Evolutionary conservation across 805 yeast genomes (phyloP), one percentile per base, ranked within the genome.

Genomic region (Wickerhamiella shivajii): DNA sequence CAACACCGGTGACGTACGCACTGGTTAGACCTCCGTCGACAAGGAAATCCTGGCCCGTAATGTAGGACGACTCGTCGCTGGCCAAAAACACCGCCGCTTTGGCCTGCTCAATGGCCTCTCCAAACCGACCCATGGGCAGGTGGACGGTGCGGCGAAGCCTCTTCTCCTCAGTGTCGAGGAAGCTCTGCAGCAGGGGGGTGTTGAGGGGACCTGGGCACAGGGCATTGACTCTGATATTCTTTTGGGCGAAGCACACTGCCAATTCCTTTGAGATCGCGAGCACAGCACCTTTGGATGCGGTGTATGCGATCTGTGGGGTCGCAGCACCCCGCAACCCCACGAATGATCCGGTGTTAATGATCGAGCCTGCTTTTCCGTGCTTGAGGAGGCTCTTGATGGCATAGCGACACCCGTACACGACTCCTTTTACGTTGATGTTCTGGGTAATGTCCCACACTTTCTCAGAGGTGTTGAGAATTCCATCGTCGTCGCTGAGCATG

Each of bases 71-170:
- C 30, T 56, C 58, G 33, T 54, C 59, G 12, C 67, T 61, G 7
- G 75, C 75, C 57, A 70, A 57, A 60, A 68, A 70, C 39, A 70
- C 64, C 19, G 67, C 63, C 18, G 74, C 67, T 39, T 74, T 72
- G 36, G 72, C 73, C 49, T 69, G 71, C 49, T 70, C 76, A 51
- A 69, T 69, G 36, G 75, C 75, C 47, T 69, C 74, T 29, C 76
- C 75, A 66, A 70, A 68, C 49, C 75, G 61, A 46, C 70, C 67
- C 63, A 64, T 59, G 34, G 76, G 76, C 18, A 54, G 39, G 34
- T 54, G 59, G 20, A 54, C 56, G 8, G 57, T 52, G 37, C 59
- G 47, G 20, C 59, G 50, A 36, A 61, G 56, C 52, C 59, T 63
- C 44, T 61, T 53, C 49, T 69, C 74, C 64, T 72, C 69, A 16